Evolutionary conservation across 2,329 filamentous ascomycete species (phyloP), one percentile per base, ranked within the genome.

Genomic region (Fusarium heterosporum): DNA sequence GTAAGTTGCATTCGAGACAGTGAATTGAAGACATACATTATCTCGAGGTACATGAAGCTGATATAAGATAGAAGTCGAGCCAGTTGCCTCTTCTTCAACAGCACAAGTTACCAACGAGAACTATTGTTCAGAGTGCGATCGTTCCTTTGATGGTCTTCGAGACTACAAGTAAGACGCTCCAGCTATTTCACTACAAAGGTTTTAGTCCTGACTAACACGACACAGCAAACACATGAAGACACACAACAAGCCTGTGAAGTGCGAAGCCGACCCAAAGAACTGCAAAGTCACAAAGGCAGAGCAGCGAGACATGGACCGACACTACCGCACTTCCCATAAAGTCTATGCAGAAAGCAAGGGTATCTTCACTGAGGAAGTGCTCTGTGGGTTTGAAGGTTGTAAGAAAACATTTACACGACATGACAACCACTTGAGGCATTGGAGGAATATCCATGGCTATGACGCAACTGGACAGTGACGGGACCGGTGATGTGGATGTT

Each of bases 221-320:
- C 13, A n/a, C 14, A 74, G 72, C 28, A 74, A 74, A 13, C 72
- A 74, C 9, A 38, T 61, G 34, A 74, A 69, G 17, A 70, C 28
- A 4, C 72, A 74, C 13, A 19, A 59, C 4, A 71, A 41, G 22
- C 72, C 72, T 3, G 32, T 71, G 9, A 57, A 48, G 28, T 74
- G 72, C 39, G 13, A 70, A 43, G 72, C 69, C n/a, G 49, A 66
- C 9, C 22, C 26, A 5, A 28, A 29, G 9, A 36, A 17, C 17
- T 74, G 72, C 29, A 26, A 17, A 1, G 25, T 36, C 17, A 42
- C 17, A 26, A 61, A 46, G 16, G 71, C 72, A 30, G 68, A 74
- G 22, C 48, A 67, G 30, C 62, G 72, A 4, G 72, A 74, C 56
- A 69, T 74, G 69, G 36, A 71, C 22, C 63, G 72, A 14, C 72